These are phyloP conservation scores for Clarireedia monteithiana DNA, from an alignment of 2,329 filamentous ascomycete species.

Conservation along the genomic window DNA sequence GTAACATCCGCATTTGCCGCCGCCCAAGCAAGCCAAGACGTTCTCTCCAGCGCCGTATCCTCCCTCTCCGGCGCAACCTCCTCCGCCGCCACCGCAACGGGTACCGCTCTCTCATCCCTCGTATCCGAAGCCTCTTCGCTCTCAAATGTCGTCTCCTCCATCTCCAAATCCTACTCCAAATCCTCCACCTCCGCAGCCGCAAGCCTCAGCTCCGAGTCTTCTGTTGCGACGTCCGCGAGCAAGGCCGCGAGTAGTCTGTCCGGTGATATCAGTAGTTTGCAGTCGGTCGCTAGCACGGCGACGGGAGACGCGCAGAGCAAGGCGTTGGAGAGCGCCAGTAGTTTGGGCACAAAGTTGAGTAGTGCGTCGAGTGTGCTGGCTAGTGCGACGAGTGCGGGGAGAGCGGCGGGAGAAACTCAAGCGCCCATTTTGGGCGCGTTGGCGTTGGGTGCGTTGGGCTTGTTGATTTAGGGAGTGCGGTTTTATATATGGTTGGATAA, in stretches of 20 bases:
- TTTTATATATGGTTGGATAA: not conserved
- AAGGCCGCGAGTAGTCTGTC: not conserved
- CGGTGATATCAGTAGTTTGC: not conserved
- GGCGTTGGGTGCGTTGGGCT: not conserved
- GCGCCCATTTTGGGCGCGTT: not conserved
- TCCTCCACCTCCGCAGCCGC: not conserved
- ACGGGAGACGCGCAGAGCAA: not conserved
- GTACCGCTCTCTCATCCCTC: not conserved
- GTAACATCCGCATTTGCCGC: not conserved
- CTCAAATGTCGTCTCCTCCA: not conserved
- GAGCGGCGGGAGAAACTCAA: not conserved
- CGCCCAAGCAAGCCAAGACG: not conserved
- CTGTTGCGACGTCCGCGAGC: not conserved
- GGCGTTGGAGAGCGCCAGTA: not conserved
- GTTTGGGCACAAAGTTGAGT: not conserved
- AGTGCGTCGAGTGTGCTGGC: not conserved
- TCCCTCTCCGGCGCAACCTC: not conserved
- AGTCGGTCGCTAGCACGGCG: not conserved
- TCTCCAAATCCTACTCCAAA: not conserved
- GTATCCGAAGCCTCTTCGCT: not conserved
- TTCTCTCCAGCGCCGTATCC: not conserved
- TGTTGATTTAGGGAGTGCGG: not conserved
- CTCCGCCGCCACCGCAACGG: not conserved
- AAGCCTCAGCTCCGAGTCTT: not conserved
- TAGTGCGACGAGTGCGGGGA: not conserved